Evolutionary conservation across 2,329 filamentous ascomycete species (phyloP).

Genomic region (Aureobasidium sp.): DNA sequence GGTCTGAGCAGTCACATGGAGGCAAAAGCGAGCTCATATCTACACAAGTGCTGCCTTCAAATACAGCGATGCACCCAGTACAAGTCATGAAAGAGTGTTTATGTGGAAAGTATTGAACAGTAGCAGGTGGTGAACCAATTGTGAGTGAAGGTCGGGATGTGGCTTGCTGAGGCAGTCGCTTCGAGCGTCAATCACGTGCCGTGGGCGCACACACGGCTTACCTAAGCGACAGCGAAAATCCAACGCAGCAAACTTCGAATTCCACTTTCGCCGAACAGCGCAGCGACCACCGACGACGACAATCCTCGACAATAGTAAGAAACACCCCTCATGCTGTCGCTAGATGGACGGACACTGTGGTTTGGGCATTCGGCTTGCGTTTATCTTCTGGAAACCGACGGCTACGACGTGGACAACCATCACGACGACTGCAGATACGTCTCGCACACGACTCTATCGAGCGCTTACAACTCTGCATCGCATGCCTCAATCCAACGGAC

Average conservation of each 20-base stretch:
- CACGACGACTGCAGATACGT: neutral
- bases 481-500: neutral
- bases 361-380: constrained; percentile 5
- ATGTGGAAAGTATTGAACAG: no score
- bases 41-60: no score
- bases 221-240: neutral
- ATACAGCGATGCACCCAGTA: no score
- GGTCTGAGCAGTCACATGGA: no score
- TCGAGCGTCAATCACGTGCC: neutral
- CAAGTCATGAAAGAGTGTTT: no score
- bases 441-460: neutral
- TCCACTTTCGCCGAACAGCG: neutral
- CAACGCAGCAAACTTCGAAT: constrained; percentile 1
- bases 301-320: constrained; percentile 12
- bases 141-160: no score
- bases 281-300: constrained; percentile 15
- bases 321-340: neutral
- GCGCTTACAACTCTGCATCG: neutral
- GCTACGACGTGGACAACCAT: constrained; percentile 11
- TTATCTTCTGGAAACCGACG: neutral
- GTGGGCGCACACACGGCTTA: neutral
- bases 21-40: no score
- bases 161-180: neutral
- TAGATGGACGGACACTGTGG: neutral
- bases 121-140: no score